phyloP scores from a whole-genome alignment of 306 rosid species.

The Corylus avellana region DNA sequence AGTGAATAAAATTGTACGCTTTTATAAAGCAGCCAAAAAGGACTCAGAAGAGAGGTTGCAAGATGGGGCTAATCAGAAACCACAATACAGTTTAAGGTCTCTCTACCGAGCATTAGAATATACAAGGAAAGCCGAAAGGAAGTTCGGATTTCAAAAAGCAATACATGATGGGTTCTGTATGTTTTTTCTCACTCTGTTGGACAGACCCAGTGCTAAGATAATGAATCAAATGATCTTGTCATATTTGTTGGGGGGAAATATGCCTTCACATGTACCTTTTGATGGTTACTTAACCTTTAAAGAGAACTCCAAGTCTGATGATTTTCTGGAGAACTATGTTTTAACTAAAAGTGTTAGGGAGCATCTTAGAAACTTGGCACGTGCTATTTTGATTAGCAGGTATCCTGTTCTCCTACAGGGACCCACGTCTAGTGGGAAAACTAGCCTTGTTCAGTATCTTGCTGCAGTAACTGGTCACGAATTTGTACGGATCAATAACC shows the following conservation, averaged over 20 bases:
- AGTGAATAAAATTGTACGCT: slow-evolving; percentile 54
- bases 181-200: slow-evolving; percentile 83
- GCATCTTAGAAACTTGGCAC: slow-evolving; percentile 74
- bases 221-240: slow-evolving; percentile 62
- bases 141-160: slow-evolving; percentile 61
- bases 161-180: slow-evolving; percentile 87
- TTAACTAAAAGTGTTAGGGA: slow-evolving; percentile 69
- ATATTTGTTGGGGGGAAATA: slow-evolving; percentile 45
- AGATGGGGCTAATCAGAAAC: slow-evolving; percentile 94
- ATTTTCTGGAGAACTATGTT: slow-evolving; percentile 42
- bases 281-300: slow-evolving; percentile 43
- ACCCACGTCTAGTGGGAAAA: slow-evolving; percentile 96
- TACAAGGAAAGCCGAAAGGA: slow-evolving; percentile 59
- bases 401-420: slow-evolving; percentile 97
- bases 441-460: slow-evolving; percentile 89
- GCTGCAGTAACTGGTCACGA: slow-evolving; percentile 77
- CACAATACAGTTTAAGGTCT: slow-evolving; percentile 94
- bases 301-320: slow-evolving; percentile 29
- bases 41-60: slow-evolving; percentile 81
- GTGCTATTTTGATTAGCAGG: slow-evolving; percentile 71
- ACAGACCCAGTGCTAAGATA: slow-evolving; percentile 61
- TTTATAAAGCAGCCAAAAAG: slow-evolving; percentile 72
- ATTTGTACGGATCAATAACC: slow-evolving; percentile 91
- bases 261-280: slow-evolving; percentile 51
- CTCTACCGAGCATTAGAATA: slow-evolving; percentile 91